Evolutionary conservation across 768 basidiomycete genomes (phyloP).

Genomic region (Kwoniella pini): DNA sequence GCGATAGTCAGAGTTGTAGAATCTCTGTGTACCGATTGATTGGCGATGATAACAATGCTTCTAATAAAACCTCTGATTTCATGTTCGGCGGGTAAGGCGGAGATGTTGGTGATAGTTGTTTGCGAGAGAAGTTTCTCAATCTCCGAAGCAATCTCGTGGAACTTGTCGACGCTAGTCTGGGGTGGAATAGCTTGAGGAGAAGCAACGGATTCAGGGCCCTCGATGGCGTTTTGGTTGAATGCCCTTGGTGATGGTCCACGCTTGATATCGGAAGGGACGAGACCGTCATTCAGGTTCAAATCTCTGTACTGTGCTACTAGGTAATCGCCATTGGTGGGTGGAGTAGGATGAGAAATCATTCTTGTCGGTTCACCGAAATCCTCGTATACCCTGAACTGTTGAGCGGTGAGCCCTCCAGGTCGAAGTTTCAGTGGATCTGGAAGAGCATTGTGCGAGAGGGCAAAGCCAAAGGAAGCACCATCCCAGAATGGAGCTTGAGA

Average conservation of each 20-base stretch:
- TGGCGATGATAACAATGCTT: constrained; percentile 79
- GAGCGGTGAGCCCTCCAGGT: constrained; percentile 72
- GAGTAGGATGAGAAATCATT: constrained; percentile 60
- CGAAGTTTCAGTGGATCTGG: constrained; percentile 89
- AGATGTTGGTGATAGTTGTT: constrained; percentile 69
- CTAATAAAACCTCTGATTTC: constrained; percentile 82
- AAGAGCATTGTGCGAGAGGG: constrained; percentile 72
- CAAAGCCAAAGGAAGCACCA: constrained; percentile 61
- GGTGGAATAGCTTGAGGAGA: constrained; percentile 57
- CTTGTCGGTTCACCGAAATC: constrained; percentile 72
- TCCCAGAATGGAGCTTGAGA: constrained; percentile 81
- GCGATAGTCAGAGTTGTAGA: constrained; percentile 89
- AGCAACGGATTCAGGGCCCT: constrained; percentile 29
- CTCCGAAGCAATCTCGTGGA: constrained; percentile 65
- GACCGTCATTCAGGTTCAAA: constrained; percentile 18
- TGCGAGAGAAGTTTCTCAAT: constrained; percentile 78
- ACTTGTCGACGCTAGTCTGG: constrained; percentile 85
- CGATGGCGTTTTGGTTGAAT: constrained; percentile 20
- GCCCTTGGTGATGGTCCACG: constrained; percentile 33
- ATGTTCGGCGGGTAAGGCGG: constrained; percentile 74
- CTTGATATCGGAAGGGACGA: constrained; percentile 37
- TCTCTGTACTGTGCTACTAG: constrained; percentile 21
- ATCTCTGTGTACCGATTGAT: constrained; percentile 73
- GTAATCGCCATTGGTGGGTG: constrained; percentile 34
- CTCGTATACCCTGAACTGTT: constrained; percentile 88